Percentiles rank a stretch among this genome's conserved stretches.
Evolutionary conservation across 805 yeast species (phyloP).

Genomic region (Starmerella tilneyi): DNA sequence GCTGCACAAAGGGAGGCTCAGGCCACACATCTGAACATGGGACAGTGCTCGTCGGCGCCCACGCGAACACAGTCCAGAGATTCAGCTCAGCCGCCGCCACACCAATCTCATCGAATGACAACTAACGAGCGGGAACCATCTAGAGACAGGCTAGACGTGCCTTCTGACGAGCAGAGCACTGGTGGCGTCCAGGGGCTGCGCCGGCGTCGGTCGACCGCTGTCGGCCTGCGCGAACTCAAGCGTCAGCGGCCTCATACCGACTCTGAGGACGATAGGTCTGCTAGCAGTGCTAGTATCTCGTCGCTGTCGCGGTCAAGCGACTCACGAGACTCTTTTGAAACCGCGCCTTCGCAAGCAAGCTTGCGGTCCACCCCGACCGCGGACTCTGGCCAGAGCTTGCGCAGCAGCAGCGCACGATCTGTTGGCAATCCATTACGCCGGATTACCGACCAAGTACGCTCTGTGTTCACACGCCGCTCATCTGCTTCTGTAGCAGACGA

Average conservation of each 20-base stretch:
- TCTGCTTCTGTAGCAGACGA: not conserved
- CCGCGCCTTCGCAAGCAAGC: not conserved
- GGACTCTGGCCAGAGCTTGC: not conserved
- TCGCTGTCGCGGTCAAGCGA: not conserved
- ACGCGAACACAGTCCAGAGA: not conserved
- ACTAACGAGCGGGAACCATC: too few species aligned
- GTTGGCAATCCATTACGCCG: slow-evolving; percentile 1
- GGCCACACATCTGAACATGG: slow-evolving; percentile 4
- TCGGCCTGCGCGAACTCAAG: slow-evolving; percentile 4
- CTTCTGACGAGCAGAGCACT: not conserved
- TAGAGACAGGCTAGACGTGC: too few species aligned
- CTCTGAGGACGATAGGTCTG: too few species aligned
- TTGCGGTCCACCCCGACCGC: not conserved
- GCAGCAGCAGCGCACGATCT: too few species aligned
- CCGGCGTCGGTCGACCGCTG: slow-evolving; percentile 10
- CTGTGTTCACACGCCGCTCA: not conserved
- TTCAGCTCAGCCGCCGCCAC: not conserved
- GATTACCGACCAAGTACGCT: not conserved
- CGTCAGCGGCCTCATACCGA: slow-evolving; percentile 10
- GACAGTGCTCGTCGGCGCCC: slow-evolving; percentile 11
- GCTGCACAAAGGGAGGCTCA: not conserved
- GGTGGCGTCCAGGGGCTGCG: slow-evolving; percentile 6
- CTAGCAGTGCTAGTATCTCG: not conserved
- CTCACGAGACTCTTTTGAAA: slow-evolving; percentile 1
- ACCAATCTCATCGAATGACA: too few species aligned